phyloP scores from a whole-genome alignment of 768 basidiomycete species.

The Trametes sanguinea region DNA sequence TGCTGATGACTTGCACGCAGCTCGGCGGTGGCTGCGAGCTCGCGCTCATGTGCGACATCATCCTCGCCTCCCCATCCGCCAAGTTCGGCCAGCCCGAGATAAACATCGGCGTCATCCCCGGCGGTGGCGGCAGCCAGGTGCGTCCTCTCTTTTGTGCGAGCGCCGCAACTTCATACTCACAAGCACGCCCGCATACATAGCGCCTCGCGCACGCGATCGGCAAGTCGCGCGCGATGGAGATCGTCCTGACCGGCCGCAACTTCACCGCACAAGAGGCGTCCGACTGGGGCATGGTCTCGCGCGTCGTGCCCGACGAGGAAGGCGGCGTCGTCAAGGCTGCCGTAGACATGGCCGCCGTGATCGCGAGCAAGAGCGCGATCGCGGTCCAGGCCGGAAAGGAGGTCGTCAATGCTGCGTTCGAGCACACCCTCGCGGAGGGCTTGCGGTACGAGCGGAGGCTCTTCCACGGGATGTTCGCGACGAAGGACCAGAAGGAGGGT shows the following conservation, averaged over 20 bases:
- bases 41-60: constrained; percentile 95
- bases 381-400: constrained; percentile 90
- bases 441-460: constrained; percentile 83
- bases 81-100: constrained; percentile 97
- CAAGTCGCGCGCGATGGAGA: constrained; percentile 93
- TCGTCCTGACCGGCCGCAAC: constrained; percentile 85
- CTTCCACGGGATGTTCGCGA: constrained; percentile 92
- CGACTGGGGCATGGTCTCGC: constrained; percentile 83
- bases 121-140: constrained; percentile 81
- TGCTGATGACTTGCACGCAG: constrained; percentile 40
- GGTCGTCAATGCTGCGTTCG: constrained; percentile 89
- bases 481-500: constrained; percentile 95
- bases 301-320: constrained; percentile 75
- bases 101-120: constrained; percentile 92
- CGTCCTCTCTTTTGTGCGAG: background rate
- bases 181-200: constrained; percentile 33
- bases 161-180: background rate
- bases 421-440: constrained; percentile 80
- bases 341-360: constrained; percentile 71
- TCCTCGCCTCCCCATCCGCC: constrained; percentile 87
- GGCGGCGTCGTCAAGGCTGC: constrained; percentile 87
- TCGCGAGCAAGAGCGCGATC: constrained; percentile 81
- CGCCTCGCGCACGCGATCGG: constrained; percentile 84
- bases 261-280: constrained; percentile 82
- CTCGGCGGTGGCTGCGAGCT: constrained; percentile 97